Evolutionary conservation across 1,139 yeast species (phyloP).

Genomic region (Citeromyces hawaiiensis): DNA sequence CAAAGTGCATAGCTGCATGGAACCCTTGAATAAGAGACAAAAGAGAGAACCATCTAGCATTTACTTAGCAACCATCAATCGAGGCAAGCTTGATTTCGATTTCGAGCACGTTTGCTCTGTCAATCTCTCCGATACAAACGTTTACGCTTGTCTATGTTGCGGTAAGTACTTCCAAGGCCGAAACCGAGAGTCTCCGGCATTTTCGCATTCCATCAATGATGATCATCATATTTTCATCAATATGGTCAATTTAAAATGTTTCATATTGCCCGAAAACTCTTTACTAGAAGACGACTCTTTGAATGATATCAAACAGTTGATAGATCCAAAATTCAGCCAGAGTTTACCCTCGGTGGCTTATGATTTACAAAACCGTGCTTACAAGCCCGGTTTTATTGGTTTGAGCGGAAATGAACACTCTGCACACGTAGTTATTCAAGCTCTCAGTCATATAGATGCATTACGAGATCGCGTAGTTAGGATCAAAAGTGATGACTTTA

Average conservation of each 20-base stretch:
- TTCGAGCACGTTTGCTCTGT: constrained; percentile 54
- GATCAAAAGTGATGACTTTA: constrained; percentile 13
- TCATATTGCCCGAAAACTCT: constrained; percentile 48
- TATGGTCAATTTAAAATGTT: constrained; percentile 32
- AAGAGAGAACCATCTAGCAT: background rate
- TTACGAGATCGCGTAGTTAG: constrained; percentile 37
- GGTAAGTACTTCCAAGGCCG: constrained; percentile 69
- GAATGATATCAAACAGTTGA: constrained; percentile 35
- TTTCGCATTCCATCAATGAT: constrained; percentile 46
- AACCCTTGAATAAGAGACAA: too few species aligned
- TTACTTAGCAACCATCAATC: constrained; percentile 43
- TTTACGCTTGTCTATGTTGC: constrained; percentile 63
- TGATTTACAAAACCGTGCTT: constrained; percentile 31
- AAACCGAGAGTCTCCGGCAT: constrained; percentile 49
- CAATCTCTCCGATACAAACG: constrained; percentile 43
- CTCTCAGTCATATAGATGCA: constrained; percentile 37
- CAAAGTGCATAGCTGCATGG: too few species aligned
- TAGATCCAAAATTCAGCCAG: constrained; percentile 35
- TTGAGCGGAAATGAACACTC: constrained; percentile 37
- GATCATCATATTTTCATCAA: constrained; percentile 55
- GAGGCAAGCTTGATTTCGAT: constrained; percentile 53
- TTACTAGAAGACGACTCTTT: constrained; percentile 25
- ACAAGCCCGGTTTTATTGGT: constrained; percentile 55
- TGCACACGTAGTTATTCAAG: constrained; percentile 43
- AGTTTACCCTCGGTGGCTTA: constrained; percentile 11